Evolutionary conservation across 306 rosid genomes (phyloP).

Genomic region (Crataegus laevigata): DNA sequence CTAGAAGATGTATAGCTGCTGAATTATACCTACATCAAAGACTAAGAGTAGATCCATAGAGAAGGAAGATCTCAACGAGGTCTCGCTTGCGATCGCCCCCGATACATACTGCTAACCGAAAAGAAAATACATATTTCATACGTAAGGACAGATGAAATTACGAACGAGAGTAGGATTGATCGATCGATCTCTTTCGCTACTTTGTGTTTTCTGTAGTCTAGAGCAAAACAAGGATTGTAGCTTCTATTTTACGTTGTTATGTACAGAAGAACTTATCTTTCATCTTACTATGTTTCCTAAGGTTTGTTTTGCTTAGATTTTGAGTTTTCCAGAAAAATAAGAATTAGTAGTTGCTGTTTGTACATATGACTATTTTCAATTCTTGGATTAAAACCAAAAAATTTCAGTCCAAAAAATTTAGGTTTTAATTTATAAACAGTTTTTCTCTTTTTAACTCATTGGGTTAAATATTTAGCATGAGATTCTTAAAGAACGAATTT

Average conservation of each 20-base stretch:
- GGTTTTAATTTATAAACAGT: too few species aligned
- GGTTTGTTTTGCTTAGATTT: constrained; percentile 1
- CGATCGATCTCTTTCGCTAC: constrained; percentile 5
- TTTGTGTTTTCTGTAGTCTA: constrained; percentile 29
- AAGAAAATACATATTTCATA: constrained; percentile 56
- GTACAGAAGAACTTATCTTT: constrained; percentile 11
- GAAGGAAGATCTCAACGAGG: constrained; percentile 41
- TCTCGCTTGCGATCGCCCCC: constrained; percentile 27
- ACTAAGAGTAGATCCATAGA: constrained; percentile 54
- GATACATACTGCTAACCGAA: constrained; percentile 94
- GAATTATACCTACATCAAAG: constrained; percentile 58
- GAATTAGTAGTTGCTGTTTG: neutral
- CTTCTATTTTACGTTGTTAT: constrained; percentile 20
- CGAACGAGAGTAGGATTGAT: constrained; percentile 31
- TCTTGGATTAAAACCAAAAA: too few species aligned
- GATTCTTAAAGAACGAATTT: too few species aligned
- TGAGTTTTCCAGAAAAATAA: neutral
- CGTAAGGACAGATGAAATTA: constrained; percentile 45
- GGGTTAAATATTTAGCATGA: too few species aligned
- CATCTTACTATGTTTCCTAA: constrained; percentile 2
- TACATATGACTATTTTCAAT: too few species aligned
- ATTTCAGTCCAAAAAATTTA: too few species aligned
- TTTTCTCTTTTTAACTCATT: too few species aligned
- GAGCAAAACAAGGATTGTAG: constrained; percentile 32
- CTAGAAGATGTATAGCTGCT: constrained; percentile 69